Percentiles rank a stretch among this genome's conserved stretches.
Evolutionary conservation across 2,329 filamentous ascomycete species (phyloP).

Genomic region (Arachnomyces sp.): DNA sequence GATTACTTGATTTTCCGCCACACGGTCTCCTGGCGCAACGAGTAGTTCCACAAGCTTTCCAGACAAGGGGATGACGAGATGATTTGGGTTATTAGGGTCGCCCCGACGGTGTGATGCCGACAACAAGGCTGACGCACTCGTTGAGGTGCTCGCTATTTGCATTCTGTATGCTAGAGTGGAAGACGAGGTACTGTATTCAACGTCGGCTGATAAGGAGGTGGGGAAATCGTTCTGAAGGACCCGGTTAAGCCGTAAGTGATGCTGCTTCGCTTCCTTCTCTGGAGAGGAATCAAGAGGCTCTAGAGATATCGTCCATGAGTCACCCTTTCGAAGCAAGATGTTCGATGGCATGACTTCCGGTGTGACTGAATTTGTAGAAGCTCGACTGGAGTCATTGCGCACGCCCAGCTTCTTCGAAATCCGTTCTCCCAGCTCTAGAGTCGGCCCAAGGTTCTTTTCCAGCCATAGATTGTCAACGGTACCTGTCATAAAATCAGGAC

Average conservation of each 20-base stretch:
- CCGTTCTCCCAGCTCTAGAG: constrained; percentile 29
- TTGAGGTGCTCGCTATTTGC: constrained; percentile 38
- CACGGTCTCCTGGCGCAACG: constrained; percentile 44
- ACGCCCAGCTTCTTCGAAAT: constrained; percentile 16
- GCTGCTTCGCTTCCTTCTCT: constrained; percentile 17
- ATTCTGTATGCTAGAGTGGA: constrained; percentile 37
- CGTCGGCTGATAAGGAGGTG: constrained; percentile 44
- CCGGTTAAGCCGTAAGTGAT: constrained; percentile 47
- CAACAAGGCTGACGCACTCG: constrained; percentile 32
- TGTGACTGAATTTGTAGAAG: constrained; percentile 6
- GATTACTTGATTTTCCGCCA: constrained; percentile 45
- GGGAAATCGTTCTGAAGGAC: constrained; percentile 56
- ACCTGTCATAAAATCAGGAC: constrained; percentile 42
- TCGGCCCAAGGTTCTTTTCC: constrained; percentile 38
- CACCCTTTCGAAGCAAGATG: constrained; percentile 49
- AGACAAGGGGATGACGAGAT: constrained; percentile 49
- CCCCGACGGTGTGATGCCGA: constrained; percentile 41
- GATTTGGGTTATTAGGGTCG: constrained; percentile 40
- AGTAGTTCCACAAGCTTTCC: constrained; percentile 53
- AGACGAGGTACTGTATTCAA: constrained; percentile 39
- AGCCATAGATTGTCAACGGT: constrained; percentile 51
- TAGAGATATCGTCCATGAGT: constrained; percentile 49
- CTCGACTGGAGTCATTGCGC: constrained; percentile 4
- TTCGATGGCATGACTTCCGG: constrained; percentile 17
- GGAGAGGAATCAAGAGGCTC: constrained; percentile 22